These are phyloP conservation scores for Starmerella bombi DNA, from an alignment of 805 yeast species.

Conservation along the genomic window DNA sequence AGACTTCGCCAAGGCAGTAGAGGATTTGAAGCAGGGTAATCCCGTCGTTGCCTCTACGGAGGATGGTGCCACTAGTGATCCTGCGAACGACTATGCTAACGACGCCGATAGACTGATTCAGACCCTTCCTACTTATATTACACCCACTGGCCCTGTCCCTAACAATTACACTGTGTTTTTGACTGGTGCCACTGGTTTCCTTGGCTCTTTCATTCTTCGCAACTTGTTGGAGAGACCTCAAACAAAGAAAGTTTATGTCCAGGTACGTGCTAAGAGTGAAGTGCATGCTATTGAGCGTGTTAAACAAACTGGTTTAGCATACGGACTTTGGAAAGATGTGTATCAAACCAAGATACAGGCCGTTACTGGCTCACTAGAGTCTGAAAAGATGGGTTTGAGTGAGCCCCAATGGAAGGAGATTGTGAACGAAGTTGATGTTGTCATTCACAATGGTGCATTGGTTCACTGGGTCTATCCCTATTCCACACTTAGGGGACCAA, in stretches of 20 bases:
- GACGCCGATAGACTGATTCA: constrained; percentile 52
- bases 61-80: constrained; percentile 9
- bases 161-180: constrained; percentile 50
- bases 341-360: constrained; percentile 50
- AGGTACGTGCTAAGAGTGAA: constrained; percentile 71
- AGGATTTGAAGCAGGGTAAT: constrained; percentile 38
- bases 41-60: constrained; percentile 9
- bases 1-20: constrained; percentile 63
- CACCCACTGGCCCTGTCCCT: constrained; percentile 31
- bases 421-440: constrained; percentile 53
- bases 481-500: constrained; percentile 76
- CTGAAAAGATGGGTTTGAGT: constrained; percentile 55
- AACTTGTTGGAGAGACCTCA: constrained; percentile 54
- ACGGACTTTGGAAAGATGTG: constrained; percentile 62
- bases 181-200: constrained; percentile 94
- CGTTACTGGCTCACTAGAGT: constrained; percentile 71
- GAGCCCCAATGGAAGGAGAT: constrained; percentile 46
- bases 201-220: constrained; percentile 77
- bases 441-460: constrained; percentile 92
- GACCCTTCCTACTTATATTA: constrained; percentile 35
- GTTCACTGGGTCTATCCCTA: constrained; percentile 99
- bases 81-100: constrained; percentile 40
- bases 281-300: constrained; percentile 66
- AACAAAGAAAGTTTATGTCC: constrained; percentile 56
- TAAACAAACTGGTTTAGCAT: constrained; percentile 59